Percentiles rank a stretch among this genome's conserved stretches.
phyloP scores from a whole-genome alignment of 192 early-diverging fungal species.

The Chytriomyces sp. region DNA sequence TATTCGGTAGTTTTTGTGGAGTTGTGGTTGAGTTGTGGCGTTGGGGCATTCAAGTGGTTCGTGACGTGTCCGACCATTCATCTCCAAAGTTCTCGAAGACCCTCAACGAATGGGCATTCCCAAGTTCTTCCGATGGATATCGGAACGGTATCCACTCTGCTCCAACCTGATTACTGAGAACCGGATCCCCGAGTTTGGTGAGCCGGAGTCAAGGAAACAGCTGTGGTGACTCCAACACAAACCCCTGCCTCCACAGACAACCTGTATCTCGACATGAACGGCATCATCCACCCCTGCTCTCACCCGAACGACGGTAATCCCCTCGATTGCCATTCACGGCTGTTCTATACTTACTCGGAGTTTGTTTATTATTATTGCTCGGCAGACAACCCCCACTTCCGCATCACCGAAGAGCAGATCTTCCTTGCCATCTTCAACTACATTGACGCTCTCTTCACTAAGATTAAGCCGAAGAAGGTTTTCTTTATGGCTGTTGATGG shows the following conservation, averaged over 20 bases:
- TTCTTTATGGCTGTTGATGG: slow-evolving; percentile 95
- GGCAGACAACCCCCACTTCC: slow-evolving; percentile 72
- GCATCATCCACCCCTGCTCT: slow-evolving; percentile 96
- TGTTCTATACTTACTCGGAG: no score
- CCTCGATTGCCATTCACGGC: no score
- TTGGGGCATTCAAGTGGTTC: no score
- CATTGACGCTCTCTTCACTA: slow-evolving; percentile 89
- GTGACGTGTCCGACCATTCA: no score
- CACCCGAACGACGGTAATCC: slow-evolving; percentile 79
- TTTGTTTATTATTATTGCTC: no score
- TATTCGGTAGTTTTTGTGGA: no score
- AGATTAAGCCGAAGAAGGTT: slow-evolving; percentile 90
- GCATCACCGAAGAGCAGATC: slow-evolving; percentile 91
- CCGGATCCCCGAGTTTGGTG: slow-evolving; percentile 92
- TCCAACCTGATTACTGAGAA: slow-evolving; percentile 87
- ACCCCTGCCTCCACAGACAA: slow-evolving; percentile 76
- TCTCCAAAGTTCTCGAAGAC: slow-evolving; percentile 5
- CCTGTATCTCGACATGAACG: slow-evolving; percentile 98
- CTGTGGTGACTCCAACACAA: background rate
- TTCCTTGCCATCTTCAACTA: slow-evolving; percentile 95
- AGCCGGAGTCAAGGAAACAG: slow-evolving; percentile 5
- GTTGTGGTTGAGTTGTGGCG: no score
- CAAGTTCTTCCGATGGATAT: slow-evolving; percentile 95
- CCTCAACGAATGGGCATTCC: slow-evolving; percentile 46
- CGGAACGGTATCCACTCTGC: slow-evolving; percentile 94